phyloP scores from a whole-genome alignment of 768 basidiomycete genomes.

The Amanita muscaria region DNA sequence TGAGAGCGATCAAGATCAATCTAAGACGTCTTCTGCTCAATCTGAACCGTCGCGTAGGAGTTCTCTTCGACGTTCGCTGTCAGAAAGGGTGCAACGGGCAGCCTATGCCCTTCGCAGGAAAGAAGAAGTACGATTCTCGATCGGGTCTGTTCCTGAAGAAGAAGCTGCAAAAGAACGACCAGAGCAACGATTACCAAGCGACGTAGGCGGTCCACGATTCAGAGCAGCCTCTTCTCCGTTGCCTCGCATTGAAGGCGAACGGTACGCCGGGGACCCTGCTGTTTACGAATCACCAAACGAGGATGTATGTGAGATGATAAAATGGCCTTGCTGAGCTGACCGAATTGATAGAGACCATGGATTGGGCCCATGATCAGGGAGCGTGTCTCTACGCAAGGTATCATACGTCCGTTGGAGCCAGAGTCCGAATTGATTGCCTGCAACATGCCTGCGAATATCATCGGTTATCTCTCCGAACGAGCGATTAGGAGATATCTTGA shows the following conservation, averaged over 20 bases:
- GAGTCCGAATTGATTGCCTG: slow-evolving; percentile 59
- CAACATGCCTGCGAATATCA: slow-evolving; percentile 48
- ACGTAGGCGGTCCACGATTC: slow-evolving; percentile 31
- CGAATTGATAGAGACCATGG: slow-evolving; percentile 21
- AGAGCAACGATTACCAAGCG: slow-evolving; percentile 16
- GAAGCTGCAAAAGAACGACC: not conserved
- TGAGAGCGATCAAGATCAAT: not conserved
- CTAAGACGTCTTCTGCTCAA: not conserved
- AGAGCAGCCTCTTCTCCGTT: slow-evolving; percentile 11
- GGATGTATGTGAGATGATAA: slow-evolving; percentile 23
- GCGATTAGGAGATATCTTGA: slow-evolving; percentile 70
- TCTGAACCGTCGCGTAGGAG: not conserved
- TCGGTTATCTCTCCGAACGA: slow-evolving; percentile 72
- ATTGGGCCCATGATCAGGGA: slow-evolving; percentile 79
- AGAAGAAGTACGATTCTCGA: not conserved
- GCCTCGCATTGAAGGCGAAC: slow-evolving; percentile 15
- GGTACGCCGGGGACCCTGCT: slow-evolving; percentile 50
- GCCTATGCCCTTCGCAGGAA: slow-evolving; percentile 8
- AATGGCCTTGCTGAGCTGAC: not conserved
- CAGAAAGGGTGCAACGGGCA: slow-evolving; percentile 13
- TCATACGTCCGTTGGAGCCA: slow-evolving; percentile 76
- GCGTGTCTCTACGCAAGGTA: slow-evolving; percentile 73
- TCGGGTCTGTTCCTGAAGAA: not conserved
- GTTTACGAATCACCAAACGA: slow-evolving; percentile 40
- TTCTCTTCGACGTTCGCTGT: slow-evolving; percentile 14